Evolutionary conservation across 1,139 yeast genomes (phyloP), one percentile per base, ranked within the genome.

Genomic region (Pichia sp.): DNA sequence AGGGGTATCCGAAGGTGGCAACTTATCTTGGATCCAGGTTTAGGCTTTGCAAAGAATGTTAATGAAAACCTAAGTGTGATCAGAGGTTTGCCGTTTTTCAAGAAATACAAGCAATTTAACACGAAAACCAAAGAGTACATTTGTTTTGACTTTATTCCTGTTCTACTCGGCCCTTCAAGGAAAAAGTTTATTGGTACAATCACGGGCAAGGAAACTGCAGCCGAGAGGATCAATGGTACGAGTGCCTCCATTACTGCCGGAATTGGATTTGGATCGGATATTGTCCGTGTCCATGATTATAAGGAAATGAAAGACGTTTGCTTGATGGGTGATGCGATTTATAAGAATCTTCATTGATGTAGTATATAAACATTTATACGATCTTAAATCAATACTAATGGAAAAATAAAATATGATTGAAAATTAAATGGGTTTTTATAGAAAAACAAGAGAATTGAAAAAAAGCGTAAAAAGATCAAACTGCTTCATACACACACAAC

Each of bases 251-350:
- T 87, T 1, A 79, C 87, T 60, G 85, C 95, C 0, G 80, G 93
- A 61, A 79, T 92, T 44, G 84, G 85, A 27, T 87, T 81, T 62
- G 84, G 85, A 1, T 77, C 90, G 0, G 95, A 91, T 65, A 85
- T 93, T 41, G 87, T 93, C 1, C 75, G 99, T 53, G 96, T 92
- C 3, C 99, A 93, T 68, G 96, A 93, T 68, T 89, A 87, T 29
- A 74, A 71, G 55, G 86, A 81, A 58, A 83, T 85, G 67, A 75
- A 75, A 48, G 85, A 89, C 64, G 87, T 85, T 8, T 76, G 83
- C 29, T 70, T 73, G 41, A 75, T 87, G 60, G 91, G 92, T 7
- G 97, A 93, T 73, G 93, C 95, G 0, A 77, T 89, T 47, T 87
- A 88, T 67, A 80, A 65, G 49, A 58, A 58, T 10, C 48, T 62